Percentiles rank a stretch among this genome's conserved stretches.
These are phyloP conservation scores for Neonectria ditissima DNA, from an alignment of 2,329 filamentous ascomycete species.

Conservation along the genomic window DNA sequence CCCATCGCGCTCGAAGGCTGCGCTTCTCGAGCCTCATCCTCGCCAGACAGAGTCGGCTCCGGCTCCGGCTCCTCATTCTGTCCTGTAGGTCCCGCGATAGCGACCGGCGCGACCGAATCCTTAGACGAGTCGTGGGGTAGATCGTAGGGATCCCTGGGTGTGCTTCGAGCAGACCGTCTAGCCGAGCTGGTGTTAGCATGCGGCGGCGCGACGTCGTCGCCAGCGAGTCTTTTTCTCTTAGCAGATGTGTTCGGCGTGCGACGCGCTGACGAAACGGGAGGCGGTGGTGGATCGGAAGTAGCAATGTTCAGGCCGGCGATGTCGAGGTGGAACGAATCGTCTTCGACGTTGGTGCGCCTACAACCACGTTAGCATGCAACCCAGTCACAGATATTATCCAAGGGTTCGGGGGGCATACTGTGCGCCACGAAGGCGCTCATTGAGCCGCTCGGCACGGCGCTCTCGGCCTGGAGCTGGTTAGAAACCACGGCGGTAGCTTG, in stretches of 20 bases:
- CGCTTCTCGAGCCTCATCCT: conserved; percentile 16
- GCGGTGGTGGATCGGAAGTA: conserved; percentile 37
- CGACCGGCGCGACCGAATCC: conserved; percentile 39
- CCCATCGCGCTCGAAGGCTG: conserved; percentile 28
- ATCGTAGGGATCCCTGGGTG: conserved; percentile 44
- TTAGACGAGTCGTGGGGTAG: conserved; percentile 46
- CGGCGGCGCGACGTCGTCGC: conserved; percentile 31
- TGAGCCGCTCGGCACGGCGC: conserved; percentile 72
- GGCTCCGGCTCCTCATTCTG: conserved; percentile 18
- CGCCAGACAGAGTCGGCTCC: not conserved
- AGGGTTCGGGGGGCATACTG: conserved; percentile 58
- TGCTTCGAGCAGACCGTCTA: conserved; percentile 36
- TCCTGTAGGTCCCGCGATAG: conserved; percentile 9
- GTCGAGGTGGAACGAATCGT: conserved; percentile 69
- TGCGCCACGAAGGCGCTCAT: conserved; percentile 73
- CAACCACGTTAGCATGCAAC: conserved; percentile 13
- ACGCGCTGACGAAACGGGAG: conserved; percentile 46
- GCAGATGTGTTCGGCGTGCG: conserved; percentile 62
- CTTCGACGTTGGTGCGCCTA: conserved; percentile 68
- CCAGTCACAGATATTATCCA: fast-evolving
- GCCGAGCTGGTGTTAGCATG: conserved; percentile 24
- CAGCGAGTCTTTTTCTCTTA: conserved; percentile 57
- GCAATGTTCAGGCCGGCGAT: conserved; percentile 56
- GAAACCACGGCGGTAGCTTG: not conserved
- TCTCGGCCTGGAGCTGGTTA: conserved; percentile 47